Evolutionary conservation across 2,329 filamentous ascomycete genomes (phyloP), one percentile per base, ranked within the genome.

Genomic region (Dactylellina parvicollis): DNA sequence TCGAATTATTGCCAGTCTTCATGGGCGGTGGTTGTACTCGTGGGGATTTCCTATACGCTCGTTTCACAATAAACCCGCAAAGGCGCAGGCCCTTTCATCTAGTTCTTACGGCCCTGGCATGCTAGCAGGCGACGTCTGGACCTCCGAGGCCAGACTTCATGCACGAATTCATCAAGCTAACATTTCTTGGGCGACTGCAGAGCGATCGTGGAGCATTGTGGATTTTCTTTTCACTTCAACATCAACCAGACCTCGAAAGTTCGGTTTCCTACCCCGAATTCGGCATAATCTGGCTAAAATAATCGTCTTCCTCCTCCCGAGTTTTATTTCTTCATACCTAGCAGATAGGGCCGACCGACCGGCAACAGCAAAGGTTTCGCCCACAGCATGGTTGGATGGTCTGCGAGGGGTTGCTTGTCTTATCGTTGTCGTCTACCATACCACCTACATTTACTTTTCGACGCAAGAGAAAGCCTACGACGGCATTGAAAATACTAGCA

Each of bases 341-440:
- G 20, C 49, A 8, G 36, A 9, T 18, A 10, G 18, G 10, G n/a
- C 32, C 30, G 18, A 12, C 8, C 2, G 9, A 8, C 16, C 24
- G 18, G 38, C 16, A 20, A 36, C 36, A 30, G 16, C 50, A 2
- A 61, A 28, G 30, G 4, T 57, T 18, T 66, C 61, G 7, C 61
- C 61, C 16, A 66, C 61, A 32, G 61, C 61, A 49, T 66, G 61
- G 61, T 30, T 66, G 14, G 61, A 66, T 20, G 61, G 61, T 49
- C 42, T 66, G 10, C 61, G 61, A 3, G 61, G 61, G 1, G 2
- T 66, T 4, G 61, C 61, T 7, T 66, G 61, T 38, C 14, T 55
- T 40, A 36, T 55, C 22, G 61, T 66, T 18, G 61, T 66, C 2
- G 30, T 66, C 14, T 47, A 66, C 20, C 61, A 66, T 20, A 56